phyloP scores from a whole-genome alignment of 129 eudicot species.

The Dittrichia graveolens region DNA sequence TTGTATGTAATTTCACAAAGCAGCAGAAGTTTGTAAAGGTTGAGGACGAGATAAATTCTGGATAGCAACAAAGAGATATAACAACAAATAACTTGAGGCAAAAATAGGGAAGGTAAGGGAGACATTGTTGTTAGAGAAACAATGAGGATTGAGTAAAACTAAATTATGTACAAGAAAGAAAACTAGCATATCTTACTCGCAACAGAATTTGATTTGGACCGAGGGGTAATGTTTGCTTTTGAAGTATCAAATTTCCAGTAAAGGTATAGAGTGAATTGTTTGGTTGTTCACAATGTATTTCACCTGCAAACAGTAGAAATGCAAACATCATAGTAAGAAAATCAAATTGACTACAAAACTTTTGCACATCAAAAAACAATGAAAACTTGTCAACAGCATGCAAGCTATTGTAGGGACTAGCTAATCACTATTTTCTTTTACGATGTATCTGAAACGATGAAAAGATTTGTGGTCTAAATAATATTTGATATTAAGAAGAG shows the following conservation, averaged over 20 bases:
- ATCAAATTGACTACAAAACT: slow-evolving; percentile 1
- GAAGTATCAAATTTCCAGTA: slow-evolving; percentile 87
- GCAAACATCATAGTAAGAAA: slow-evolving; percentile 21
- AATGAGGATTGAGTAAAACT: slow-evolving; percentile 1
- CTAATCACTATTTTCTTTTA: background rate
- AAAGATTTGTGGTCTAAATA: slow-evolving; percentile 4
- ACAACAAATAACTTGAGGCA: background rate
- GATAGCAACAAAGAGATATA: slow-evolving; percentile 18
- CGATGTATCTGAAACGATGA: background rate
- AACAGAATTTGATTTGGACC: slow-evolving; percentile 92
- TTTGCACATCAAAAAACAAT: slow-evolving; percentile 2
- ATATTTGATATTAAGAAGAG: background rate
- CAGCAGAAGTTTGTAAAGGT: slow-evolving; percentile 10
- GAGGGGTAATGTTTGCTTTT: slow-evolving; percentile 91
- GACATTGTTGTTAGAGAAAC: slow-evolving; percentile 4
- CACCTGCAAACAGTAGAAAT: slow-evolving; percentile 62
- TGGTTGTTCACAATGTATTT: slow-evolving; percentile 98
- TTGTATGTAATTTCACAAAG: slow-evolving; percentile 8
- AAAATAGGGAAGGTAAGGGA: background rate
- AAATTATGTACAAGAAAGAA: background rate
- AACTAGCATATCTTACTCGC: slow-evolving; percentile 52
- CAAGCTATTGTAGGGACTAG: background rate
- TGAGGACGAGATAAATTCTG: slow-evolving; percentile 25
- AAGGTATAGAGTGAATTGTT: slow-evolving; percentile 95
- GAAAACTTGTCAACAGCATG: background rate